Percentiles rank a stretch among this genome's conserved stretches.
phyloP scores from a whole-genome alignment of 768 basidiomycete genomes.

The Suillus brevipes region DNA sequence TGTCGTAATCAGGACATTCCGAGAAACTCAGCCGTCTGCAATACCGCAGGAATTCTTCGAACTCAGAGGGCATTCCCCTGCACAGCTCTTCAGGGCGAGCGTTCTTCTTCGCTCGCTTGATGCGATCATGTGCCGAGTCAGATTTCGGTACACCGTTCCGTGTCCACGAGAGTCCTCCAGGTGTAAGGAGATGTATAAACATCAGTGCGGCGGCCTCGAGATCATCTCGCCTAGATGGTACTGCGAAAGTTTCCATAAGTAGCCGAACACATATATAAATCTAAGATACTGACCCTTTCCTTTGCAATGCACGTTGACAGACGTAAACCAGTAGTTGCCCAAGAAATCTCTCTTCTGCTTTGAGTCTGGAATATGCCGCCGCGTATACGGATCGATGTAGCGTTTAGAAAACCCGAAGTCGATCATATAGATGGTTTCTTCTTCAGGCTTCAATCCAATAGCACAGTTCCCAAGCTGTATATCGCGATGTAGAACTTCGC shows the following conservation, averaged over 20 bases:
- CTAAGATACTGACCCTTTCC: slow-evolving; percentile 55
- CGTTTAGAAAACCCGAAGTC: slow-evolving; percentile 84
- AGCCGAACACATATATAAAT: slow-evolving; percentile 17
- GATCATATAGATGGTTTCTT: slow-evolving; percentile 73
- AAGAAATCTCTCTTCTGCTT: slow-evolving; percentile 71
- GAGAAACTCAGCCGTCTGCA: slow-evolving; percentile 67
- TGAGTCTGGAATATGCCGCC: slow-evolving; percentile 71
- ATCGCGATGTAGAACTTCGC: slow-evolving; percentile 74
- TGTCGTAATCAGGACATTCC: slow-evolving; percentile 66
- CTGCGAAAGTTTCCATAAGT: slow-evolving; percentile 38
- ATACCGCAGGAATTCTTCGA: slow-evolving; percentile 76
- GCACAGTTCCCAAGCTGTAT: slow-evolving; percentile 80
- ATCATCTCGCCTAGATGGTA: slow-evolving; percentile 78
- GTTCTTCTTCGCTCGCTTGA: slow-evolving; percentile 64
- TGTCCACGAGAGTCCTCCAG: slow-evolving; percentile 75
- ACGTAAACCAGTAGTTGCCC: slow-evolving; percentile 85
- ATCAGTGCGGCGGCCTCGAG: slow-evolving; percentile 76
- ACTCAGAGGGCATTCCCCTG: slow-evolving; percentile 64
- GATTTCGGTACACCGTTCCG: slow-evolving; percentile 79
- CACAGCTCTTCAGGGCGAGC: slow-evolving; percentile 69
- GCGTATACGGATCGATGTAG: slow-evolving; percentile 66
- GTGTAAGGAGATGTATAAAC: slow-evolving; percentile 79
- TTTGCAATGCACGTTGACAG: slow-evolving; percentile 75
- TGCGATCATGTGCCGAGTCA: slow-evolving; percentile 56
- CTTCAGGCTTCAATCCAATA: slow-evolving; percentile 58